A percentile compares a stretch with the other conserved stretches of the same genome.
Conservation (phyloP, 2,329 filamentous ascomycete genomes). For the Neonectria hederae region DNA sequence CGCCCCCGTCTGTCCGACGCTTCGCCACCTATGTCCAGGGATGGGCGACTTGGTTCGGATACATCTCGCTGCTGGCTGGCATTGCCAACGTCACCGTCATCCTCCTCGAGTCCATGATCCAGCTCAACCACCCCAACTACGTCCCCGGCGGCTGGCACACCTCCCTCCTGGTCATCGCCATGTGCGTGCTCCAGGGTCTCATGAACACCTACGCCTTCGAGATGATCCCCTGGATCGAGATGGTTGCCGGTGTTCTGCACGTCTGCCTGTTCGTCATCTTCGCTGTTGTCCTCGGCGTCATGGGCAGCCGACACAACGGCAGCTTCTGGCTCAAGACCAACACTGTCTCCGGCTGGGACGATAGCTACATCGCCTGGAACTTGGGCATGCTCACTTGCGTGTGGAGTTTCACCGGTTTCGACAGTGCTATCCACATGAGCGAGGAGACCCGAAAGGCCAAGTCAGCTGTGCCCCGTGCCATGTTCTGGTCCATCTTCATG, state of each 20-base stretch:
- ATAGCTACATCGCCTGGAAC: slow-evolving; percentile 38
- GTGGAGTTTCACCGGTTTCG: slow-evolving; percentile 42
- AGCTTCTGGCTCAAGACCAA: slow-evolving; percentile 37
- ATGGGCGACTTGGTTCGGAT: slow-evolving; percentile 41
- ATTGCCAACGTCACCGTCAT: slow-evolving; percentile 42
- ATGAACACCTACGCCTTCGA: slow-evolving; percentile 37
- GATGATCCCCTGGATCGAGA: slow-evolving; percentile 38
- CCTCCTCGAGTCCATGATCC: slow-evolving; percentile 40
- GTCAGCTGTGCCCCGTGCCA: slow-evolving; percentile 37
- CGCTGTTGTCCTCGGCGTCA: slow-evolving; percentile 36
- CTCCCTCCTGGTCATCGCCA: slow-evolving; percentile 37
- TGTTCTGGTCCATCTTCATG: slow-evolving; percentile 44
- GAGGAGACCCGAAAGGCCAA: slow-evolving; percentile 40
- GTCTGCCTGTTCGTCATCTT: slow-evolving; percentile 39
- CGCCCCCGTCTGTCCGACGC: slow-evolving; percentile 27
- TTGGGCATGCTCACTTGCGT: slow-evolving; percentile 40
- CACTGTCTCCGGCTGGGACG: slow-evolving; percentile 37
- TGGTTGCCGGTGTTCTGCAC: slow-evolving; percentile 38
- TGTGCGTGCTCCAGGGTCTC: slow-evolving; percentile 36
- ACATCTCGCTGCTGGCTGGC: slow-evolving; percentile 35
- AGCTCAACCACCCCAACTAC: slow-evolving; percentile 36
- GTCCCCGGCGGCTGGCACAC: slow-evolving; percentile 39
- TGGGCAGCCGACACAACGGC: slow-evolving; percentile 34
- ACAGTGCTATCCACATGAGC: slow-evolving; percentile 41
- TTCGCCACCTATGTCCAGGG: slow-evolving; percentile 41